Evolutionary conservation across 176 grass and related monocot species (phyloP), one percentile per base, ranked within the genome.

Genomic region (Avena insularis): DNA sequence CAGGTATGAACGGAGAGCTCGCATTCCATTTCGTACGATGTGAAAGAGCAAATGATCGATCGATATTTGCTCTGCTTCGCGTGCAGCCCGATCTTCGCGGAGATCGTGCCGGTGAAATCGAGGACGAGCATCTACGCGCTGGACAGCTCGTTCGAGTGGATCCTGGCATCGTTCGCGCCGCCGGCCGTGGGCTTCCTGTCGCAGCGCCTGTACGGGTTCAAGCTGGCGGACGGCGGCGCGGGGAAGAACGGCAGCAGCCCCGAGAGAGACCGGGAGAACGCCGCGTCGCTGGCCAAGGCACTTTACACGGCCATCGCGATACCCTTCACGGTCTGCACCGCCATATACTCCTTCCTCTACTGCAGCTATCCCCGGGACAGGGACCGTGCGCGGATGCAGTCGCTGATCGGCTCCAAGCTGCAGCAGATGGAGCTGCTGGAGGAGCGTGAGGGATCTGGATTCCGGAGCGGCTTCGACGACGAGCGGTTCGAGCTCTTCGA

Each of bases 111-210:
- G 2, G 91, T 90, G 83, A 93, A 84, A 58, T 92, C 93, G 35
- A 93, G 93, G 62, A 93, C 95, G 49, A 95, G 93, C 77, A 92
- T 98, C 20, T 98, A 93, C 53, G 95, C 93, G 72, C 77, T 89
- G 8, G 87, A 89, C 67, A 80, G 29, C n/a, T 80, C 87, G 0
- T 97, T 91, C 12, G 95, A 97, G 91, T 93, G 93, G 4, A 84
- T 93, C 38, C 89, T 97, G 4, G 77, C 95, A 0, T 97, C 95
- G 46, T 97, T 97, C 62, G 95, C 95, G 31, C 95, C 93, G 20
- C 89, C 93, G 8, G 40, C 61, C 8, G 95, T 95, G 14, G 95
- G 95, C 13, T 47, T 91, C 45, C 55, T 97, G 58, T 88, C 93
- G 0, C 89, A 97, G 79, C 89, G 73, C 79, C 1, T 93, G 12